Conservation (phyloP, 1,284 basidiomycete species). For the Pholiota adiposa region DNA sequence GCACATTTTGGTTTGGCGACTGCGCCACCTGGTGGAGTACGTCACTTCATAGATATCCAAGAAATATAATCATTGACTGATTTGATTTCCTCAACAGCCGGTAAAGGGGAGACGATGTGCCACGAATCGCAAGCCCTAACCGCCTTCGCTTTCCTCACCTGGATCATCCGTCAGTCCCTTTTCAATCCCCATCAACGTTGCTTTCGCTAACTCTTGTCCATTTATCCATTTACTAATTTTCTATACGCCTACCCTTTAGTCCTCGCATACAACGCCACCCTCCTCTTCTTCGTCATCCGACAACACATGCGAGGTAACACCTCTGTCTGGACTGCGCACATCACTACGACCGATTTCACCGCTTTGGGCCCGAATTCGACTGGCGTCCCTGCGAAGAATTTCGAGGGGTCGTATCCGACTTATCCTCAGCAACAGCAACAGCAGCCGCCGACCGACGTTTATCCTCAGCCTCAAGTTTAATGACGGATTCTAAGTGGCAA, state of each 20-base stretch:
- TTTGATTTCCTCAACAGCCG: background rate
- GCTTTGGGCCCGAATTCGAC: constrained; percentile 18
- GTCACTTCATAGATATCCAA: background rate
- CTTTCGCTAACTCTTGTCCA: too few relatives aligned
- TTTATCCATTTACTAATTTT: too few relatives aligned
- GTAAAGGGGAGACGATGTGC: constrained; percentile 36
- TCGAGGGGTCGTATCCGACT: background rate
- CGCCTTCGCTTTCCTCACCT: constrained; percentile 58
- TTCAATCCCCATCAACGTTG: too few relatives aligned
- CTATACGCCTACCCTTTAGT: constrained; percentile 36
- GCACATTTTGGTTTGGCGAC: constrained; percentile 22
- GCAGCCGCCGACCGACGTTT: background rate
- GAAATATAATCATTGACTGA: background rate
- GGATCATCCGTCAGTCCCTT: constrained; percentile 47
- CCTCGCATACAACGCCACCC: constrained; percentile 39
- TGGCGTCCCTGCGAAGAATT: background rate
- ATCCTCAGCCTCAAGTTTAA: background rate
- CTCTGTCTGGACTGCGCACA: constrained; percentile 45
- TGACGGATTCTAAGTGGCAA: too few relatives aligned
- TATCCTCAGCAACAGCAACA: background rate
- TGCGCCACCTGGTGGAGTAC: constrained; percentile 17
- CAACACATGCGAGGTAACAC: constrained; percentile 42
- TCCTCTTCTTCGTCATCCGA: constrained; percentile 41
- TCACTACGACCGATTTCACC: constrained; percentile 42
- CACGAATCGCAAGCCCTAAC: constrained; percentile 47